Conservation (phyloP, 352 stramenopile species). For the Thalassiosira pacifica region DNA sequence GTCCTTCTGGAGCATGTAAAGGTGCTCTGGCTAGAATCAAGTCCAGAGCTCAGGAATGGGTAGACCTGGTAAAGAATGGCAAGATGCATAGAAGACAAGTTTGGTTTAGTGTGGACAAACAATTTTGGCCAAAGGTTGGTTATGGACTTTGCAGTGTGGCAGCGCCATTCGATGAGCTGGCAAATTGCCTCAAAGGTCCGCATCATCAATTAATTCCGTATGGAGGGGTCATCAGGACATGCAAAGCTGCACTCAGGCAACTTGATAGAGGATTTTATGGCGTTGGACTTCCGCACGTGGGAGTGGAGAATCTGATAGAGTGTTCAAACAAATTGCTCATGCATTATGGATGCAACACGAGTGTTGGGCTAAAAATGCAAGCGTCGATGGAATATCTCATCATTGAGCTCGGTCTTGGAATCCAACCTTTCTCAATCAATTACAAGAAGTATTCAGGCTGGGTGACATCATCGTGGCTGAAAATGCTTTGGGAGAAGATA, state of each 20-base stretch:
- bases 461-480: neutral
- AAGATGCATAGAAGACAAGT: neutral
- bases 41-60: constrained; percentile 18
- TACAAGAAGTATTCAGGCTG: neutral
- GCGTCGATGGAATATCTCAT: neutral
- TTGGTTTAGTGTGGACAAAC: constrained; percentile 40
- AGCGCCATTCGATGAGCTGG: neutral
- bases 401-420: neutral
- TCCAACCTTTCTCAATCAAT: neutral
- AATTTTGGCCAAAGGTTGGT: constrained; percentile 30
- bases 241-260: neutral
- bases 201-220: constrained; percentile 21
- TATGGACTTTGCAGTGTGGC: constrained; percentile 23
- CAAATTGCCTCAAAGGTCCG: neutral
- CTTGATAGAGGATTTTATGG: constrained; percentile 36
- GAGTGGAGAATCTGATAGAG: neutral
- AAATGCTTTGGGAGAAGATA: constrained; percentile 37
- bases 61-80: constrained; percentile 1
- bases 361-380: neutral
- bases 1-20: neutral
- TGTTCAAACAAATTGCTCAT: constrained; percentile 12
- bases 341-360: constrained; percentile 28
- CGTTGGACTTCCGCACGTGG: constrained; percentile 3
- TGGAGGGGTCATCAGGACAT: neutral
- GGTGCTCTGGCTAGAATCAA: constrained; percentile 3